Evolutionary conservation across 1,284 basidiomycete genomes (phyloP), one percentile per base, ranked within the genome.

Genomic region (Marasmius fiardii): DNA sequence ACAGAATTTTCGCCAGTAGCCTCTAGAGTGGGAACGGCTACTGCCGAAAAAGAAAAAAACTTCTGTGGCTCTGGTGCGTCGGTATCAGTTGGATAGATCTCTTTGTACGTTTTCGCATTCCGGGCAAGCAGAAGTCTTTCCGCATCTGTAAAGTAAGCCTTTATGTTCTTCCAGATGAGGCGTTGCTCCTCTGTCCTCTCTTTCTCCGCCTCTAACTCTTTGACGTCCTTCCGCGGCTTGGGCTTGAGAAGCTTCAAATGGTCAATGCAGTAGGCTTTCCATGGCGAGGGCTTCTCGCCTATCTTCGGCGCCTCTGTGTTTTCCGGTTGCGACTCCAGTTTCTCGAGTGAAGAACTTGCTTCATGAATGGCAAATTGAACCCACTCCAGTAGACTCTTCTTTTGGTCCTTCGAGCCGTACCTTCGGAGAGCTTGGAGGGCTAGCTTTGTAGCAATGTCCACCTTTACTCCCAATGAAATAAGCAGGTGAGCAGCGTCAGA

Each of bases 401-500:
- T 66, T 4, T 61, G 51, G 2, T 61, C 55, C 1, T 54, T 33
- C 33, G 53, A 43, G n/a, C 60, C 50, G 48, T 70, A 66, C 7
- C 51, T 35, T 6, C 37, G 18, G 12, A 65, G 44, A 5, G 66
- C 59, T 12, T 56, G 28, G 47, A 64, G 44, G 4, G 66, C 59
- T 12, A 56, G 28, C 50, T 64, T 68, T 20, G 71, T 61, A 8
- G 65, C 68, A 14, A 72, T 44, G 53, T 79, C 74, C 57, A 74
- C 58, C 0, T 74, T 67, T 1, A 74, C 76, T 12, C 77, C 80
- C 5, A 80, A 62, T 10, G 72, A 65, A 8, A 77, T 58, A 7
- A 83, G 69, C 4, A 81, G 68, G 20, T 74, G 68, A 3, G 74
- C 60, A 3, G 79, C 58, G 33, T 81, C 74, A 60, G 79, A 76